Conservation (phyloP, 306 rosid species). For the Acacia acuminata region DNA sequence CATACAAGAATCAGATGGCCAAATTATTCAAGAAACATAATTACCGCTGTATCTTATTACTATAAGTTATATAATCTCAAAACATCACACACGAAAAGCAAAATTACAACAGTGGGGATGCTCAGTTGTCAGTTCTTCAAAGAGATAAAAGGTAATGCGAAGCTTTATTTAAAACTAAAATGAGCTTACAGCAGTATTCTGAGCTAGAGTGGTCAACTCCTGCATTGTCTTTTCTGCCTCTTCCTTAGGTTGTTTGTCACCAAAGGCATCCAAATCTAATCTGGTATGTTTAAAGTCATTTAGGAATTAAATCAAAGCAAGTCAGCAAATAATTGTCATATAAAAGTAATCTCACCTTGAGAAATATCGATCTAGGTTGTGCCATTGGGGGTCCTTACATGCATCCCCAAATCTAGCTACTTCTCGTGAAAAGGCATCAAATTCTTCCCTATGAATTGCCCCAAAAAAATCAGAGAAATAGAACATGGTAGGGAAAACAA, state of each 20-base stretch:
- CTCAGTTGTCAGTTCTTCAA: slow-evolving; percentile 27
- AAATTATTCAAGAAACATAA: slow-evolving; percentile 3
- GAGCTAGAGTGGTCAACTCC: slow-evolving; percentile 68
- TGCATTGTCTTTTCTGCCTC: slow-evolving; percentile 72
- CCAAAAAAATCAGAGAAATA: slow-evolving; percentile 24
- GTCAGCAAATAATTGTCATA: slow-evolving; percentile 15
- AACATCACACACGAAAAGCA: slow-evolving; percentile 32
- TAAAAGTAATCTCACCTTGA: slow-evolving; percentile 48
- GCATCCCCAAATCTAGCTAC: slow-evolving; percentile 82
- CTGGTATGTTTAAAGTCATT: slow-evolving; percentile 53
- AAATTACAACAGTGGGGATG: slow-evolving; percentile 21
- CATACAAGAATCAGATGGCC: slow-evolving; percentile 11
- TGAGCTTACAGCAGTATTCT: slow-evolving; percentile 74
- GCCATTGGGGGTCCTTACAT: slow-evolving; percentile 96
- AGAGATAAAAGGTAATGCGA: slow-evolving; percentile 10
- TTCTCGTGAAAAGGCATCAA: slow-evolving; percentile 64
- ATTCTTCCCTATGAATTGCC: slow-evolving; percentile 67
- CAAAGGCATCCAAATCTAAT: slow-evolving; percentile 54
- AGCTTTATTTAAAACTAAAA: slow-evolving; percentile 26
- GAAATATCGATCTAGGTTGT: slow-evolving; percentile 75
- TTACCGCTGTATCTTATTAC: background rate
- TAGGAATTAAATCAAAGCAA: slow-evolving; percentile 27
- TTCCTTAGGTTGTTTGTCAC: slow-evolving; percentile 42
- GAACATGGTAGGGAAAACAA: background rate
- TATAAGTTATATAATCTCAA: background rate